These are phyloP conservation scores for Salix koriyanagi DNA, from an alignment of 345 rosid genomes.

Conservation along the genomic window DNA sequence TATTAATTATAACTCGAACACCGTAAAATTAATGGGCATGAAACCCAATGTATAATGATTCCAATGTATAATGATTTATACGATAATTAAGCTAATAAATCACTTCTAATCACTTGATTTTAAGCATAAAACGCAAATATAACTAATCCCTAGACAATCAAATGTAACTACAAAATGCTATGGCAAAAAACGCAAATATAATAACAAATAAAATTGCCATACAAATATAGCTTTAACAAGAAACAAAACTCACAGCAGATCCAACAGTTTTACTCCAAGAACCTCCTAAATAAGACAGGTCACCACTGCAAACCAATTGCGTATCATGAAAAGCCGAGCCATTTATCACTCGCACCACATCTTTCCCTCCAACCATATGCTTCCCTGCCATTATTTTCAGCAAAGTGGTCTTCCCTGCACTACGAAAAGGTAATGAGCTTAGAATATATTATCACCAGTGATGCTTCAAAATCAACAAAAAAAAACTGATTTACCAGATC, in stretches of 20 bases:
- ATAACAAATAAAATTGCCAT: too few species aligned
- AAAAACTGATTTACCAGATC: constrained; percentile 56
- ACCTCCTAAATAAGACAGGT: constrained; percentile 82
- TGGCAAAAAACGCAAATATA: too few species aligned
- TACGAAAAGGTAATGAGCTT: background rate
- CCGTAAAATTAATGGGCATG: background rate
- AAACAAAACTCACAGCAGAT: constrained; percentile 60
- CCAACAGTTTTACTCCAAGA: constrained; percentile 95
- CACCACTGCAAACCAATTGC: constrained; percentile 76
- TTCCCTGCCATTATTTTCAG: constrained; percentile 84
- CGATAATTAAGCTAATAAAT: too few species aligned
- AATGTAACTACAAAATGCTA: too few species aligned
- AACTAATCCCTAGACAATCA: too few species aligned
- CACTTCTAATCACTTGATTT: too few species aligned
- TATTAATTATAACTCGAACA: too few species aligned
- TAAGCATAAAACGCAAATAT: too few species aligned
- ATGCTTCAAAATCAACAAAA: background rate
- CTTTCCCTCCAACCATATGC: constrained; percentile 91
- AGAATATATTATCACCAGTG: too few species aligned
- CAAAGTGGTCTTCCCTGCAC: constrained; percentile 78
- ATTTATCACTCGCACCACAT: constrained; percentile 70
- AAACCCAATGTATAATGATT: too few species aligned
- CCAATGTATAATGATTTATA: too few species aligned
- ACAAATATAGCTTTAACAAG: background rate
- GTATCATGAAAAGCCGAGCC: constrained; percentile 91